phyloP scores from a whole-genome alignment of 2,329 filamentous ascomycete genomes.

The Talaromyces amestolkiae region DNA sequence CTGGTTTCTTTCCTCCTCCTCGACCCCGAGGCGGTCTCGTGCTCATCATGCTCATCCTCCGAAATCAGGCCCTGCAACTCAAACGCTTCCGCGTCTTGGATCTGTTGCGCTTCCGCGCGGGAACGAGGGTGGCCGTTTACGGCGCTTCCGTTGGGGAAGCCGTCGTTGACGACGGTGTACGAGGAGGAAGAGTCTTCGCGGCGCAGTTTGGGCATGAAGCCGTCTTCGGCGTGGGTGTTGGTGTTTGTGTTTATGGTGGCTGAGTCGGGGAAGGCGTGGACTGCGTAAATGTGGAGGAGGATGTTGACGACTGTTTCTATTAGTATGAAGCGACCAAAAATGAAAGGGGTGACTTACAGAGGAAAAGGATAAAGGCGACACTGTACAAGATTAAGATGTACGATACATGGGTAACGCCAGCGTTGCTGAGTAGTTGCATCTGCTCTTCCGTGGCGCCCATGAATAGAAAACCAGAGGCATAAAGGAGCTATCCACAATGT shows the following conservation, averaged over 20 bases:
- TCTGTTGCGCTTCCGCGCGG: constrained; percentile 46
- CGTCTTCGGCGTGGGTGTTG: constrained; percentile 12
- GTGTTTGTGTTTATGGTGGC: constrained; percentile 20
- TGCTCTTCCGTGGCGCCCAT: constrained; percentile 98
- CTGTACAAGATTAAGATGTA: constrained; percentile 92
- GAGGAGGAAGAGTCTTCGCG: constrained; percentile 19
- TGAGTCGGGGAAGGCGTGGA: constrained; percentile 51
- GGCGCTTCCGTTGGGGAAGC: constrained; percentile 41
- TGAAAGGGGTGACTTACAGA: constrained; percentile 57
- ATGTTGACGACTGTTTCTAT: constrained; percentile 66
- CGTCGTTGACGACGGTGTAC: constrained; percentile 36
- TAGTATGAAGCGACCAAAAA: not conserved
- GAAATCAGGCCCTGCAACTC: constrained; percentile 88
- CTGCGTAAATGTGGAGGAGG: constrained; percentile 79
- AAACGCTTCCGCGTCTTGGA: constrained; percentile 85
- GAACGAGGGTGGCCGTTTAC: constrained; percentile 47
- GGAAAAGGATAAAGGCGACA: constrained; percentile 83
- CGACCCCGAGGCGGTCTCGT: not conserved
- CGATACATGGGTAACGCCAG: constrained; percentile 80
- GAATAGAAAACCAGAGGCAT: constrained; percentile 90
- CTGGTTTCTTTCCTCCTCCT: constrained; percentile 26
- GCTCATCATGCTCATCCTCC: constrained; percentile 63
- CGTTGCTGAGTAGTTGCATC: constrained; percentile 72
- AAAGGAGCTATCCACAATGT: constrained; percentile 66
- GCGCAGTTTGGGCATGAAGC: constrained; percentile 10